Base-by-base conservation (phyloP, 2,329 filamentous ascomycete genomes). In the Alternaria longipes region DNA sequence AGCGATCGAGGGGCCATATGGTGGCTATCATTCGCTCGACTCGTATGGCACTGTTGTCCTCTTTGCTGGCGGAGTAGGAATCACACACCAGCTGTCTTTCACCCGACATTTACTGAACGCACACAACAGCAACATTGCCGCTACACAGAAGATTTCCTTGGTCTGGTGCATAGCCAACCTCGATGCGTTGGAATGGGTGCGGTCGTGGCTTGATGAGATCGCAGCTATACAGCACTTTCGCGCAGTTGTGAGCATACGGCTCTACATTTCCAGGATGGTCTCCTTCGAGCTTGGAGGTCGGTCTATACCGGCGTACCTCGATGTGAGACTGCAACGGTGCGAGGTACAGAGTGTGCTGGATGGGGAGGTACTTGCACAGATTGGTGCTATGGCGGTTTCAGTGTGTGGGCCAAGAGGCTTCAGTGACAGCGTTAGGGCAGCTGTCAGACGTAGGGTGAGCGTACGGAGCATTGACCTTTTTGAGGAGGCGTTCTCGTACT, bases 81-180 rank as follows among this genome's bases (percentile, higher is more conserved):
- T 98, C 78, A 97, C 94, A 0, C 94, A 97, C 77, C 92, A 96
- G 75, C 86, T 97, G 20, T 91, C 92, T 11, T 96, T 95, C 77
- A 85, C 97, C 7, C 89, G 87, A 56, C 89, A 94, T 52, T 72
- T 83, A 9, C 79, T 83, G 14, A 69, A 69, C 4, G 79, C 82
- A 79, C 65, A 86, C 83, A 82, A 82, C 82, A 77, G 90, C 87
- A 89, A 63, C 55, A 92, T 88, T 0, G 87, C 92, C 30, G 93
- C 94, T 1, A 91, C 91, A 3, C 89, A 92, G 45, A 88, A 89
- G 36, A 81, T 97, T 52, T 90, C 90, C 1, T 87, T 97, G 2
- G 86, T 97, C 56, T 97, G 94, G 94, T 89, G 96, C 69, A 90
- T 97, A 62, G 91, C 93, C 55, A 90, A 92, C 56, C 89, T 90